Base-by-base conservation (phyloP, 345 rosid genomes). In the Populus simonii region DNA sequence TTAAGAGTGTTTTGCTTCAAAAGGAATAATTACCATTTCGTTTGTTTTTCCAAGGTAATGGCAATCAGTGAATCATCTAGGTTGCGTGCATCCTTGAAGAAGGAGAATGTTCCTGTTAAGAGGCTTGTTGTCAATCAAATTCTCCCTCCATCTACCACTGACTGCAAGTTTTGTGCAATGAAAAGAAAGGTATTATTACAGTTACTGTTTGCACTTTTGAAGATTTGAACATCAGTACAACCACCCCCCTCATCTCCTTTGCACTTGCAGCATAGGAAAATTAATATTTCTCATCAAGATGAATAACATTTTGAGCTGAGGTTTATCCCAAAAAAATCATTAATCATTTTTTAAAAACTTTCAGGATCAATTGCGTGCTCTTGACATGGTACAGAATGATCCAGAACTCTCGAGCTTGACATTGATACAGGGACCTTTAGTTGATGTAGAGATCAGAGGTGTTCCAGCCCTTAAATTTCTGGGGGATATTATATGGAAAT, bases 401-500 rank as follows among this genome's bases (percentile, higher is more conserved):
- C 84, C 91, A 36, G 96, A 92, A 72, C 97, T 93, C 80, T 85
- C 96, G 29, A 85, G 84, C 74, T 85, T 96, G 89, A 84, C 83
- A 73, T 53, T 93, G 73, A 89, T 93, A 84, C 80, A 90, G 79
- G 96, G 96, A 39, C 99, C 98, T 36, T 83, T 96, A 57, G 97
- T 93, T 16, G 99, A 95, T 82, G 90, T 92, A 75, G 99, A 96
- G 91, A 96, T 96, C 73, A 90, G 98, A 85, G 98, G 99, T 41
- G 98, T 93, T 57, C 97, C 96, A 15, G 99, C 98, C 47, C 95
- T 96, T 68, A 87, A 82, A 76, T 96, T 96, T 75, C 65, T 93
- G 85, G 98, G 99, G 7, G 94, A 96, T 80, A 93, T 93, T 35
- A 73, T 96, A 68, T 96, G 99, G 99, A 96, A 92, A 88, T 96